These are phyloP conservation scores for Carex pumila DNA, from an alignment of 176 grass and related monocot genomes.

Conservation along the genomic window DNA sequence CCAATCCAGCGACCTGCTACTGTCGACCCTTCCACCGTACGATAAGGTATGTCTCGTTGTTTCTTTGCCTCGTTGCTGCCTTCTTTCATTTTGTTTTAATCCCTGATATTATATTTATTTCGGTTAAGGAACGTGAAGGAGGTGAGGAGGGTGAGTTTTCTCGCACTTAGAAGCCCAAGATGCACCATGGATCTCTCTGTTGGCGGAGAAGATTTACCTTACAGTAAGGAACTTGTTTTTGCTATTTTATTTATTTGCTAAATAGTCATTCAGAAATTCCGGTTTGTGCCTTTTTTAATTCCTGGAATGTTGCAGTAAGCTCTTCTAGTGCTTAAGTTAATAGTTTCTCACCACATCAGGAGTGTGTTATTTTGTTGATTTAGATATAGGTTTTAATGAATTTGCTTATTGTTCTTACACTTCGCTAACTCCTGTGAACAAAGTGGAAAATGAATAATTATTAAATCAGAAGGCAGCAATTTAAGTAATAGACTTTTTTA, in stretches of 20 bases:
- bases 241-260: background rate
- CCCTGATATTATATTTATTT: background rate
- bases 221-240: slow-evolving; percentile 32
- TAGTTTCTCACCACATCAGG: no score
- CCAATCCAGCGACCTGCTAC: slow-evolving; percentile 39
- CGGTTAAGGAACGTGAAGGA: slow-evolving; percentile 13
- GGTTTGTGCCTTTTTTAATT: background rate
- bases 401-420: background rate
- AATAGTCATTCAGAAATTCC: background rate
- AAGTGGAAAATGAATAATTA: background rate
- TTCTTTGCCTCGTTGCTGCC: slow-evolving; percentile 1
- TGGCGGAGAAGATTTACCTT: slow-evolving; percentile 48
- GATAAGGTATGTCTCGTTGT: background rate
- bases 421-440: background rate
- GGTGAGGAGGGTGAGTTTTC: slow-evolving; percentile 27
- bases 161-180: slow-evolving; percentile 27
- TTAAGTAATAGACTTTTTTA: background rate
- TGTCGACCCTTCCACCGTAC: slow-evolving; percentile 16
- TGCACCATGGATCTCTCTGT: slow-evolving; percentile 72
- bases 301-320: background rate
- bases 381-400: background rate
- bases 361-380: background rate
- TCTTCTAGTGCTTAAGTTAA: background rate
- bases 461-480: background rate
- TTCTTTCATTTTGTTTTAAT: background rate